Base-by-base conservation (phyloP, 1,139 yeast genomes). In the Eremothecium sinecaudum region DNA sequence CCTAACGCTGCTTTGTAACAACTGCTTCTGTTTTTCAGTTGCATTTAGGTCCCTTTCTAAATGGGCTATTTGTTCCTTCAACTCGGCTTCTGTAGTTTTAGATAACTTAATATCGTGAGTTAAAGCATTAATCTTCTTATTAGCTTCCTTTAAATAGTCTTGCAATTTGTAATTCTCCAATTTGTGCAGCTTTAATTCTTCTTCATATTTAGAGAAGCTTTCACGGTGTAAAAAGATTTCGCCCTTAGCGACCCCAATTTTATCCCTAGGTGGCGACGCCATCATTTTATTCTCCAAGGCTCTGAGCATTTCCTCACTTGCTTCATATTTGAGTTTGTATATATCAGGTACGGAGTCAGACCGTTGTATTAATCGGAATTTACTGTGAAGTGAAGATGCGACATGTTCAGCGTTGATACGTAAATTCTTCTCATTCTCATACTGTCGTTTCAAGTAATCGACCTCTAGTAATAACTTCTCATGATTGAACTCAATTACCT, bases 141-240 rank as follows among this genome's bases (percentile, higher is more conserved):
- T 42, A 4, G 56, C 43, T 12, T 52, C 53, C 6, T 44, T 46
- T 21, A 57, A 34, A 31, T 48, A 46, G 37, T 48, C 66, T 45
- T 75, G 73, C 32, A 78, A 57, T 37, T 73, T 62, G 25, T 66
- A 61, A 23, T 72, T 69, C 28, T 55, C 60, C 19, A 55, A 34
- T 36, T 48, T 52, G 23, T 51, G 48, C 31, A 40, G 47, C 14
- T 51, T 45, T 5, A 55, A 33, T 32, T 54, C 59, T 24, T 54
- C 58, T 40, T 71, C 74, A 44, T 69, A 59, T 53, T 75, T 68
- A 9, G 80, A 61, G 27, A 59, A 47, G 29, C 48, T 47, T 21
- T 47, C 55, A 15, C 54, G 47, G 32, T 48, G 48, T n/a, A 41
- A 47, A 35, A 53, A 51, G 3, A 53, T 43, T 24, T 51, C 53